Base-by-base conservation (phyloP, 192 early-diverging fungal species). In the Coemansia sp. region DNA sequence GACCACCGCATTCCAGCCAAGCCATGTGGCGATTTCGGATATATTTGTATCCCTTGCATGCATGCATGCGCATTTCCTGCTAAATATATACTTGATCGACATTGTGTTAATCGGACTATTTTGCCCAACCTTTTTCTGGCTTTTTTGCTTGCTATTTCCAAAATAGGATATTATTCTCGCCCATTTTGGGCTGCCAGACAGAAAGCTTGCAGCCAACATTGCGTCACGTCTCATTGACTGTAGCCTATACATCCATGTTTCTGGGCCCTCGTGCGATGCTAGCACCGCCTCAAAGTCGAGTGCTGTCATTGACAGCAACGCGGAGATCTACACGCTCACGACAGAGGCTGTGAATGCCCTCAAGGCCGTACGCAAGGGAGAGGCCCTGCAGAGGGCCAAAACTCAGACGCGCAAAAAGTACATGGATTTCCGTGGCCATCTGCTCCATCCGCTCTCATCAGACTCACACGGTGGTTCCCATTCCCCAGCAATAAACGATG, bases 181-280 rank as follows among this genome's bases (percentile, higher is more conserved):
- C 41, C 80, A 82, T 65, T 82, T 82, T 60, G 77, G 73, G 16
- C 67, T 83, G 18, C 80, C 75, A 1, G 80, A 83, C 65, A 56
- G 80, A 51, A 83, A 62, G 60, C 72, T 83, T 2, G 80, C 80
- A 8, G 45, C 59, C 65, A 78, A 77, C 41, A 69, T 83, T 36
- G 76, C 76, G 16, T 75, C 76, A 41, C 71, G 76, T 22, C 72
- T 83, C 42, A 72, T 78, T 15, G 76, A 83, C 63, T 78, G 75
- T 61, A 74, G 80, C 60, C 72, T 83, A 26, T 83, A 83, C 72
- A 75, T 60, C 16, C 80, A 83, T 42, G 80, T 83, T 21, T 82
- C 79, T 26, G 74, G 79, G 18, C 71, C 70, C 55, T 73, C 69
- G 43, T 15, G 32, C 6, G 66, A 54, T 15, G 15, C 52, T 8